Conservation (phyloP, 106 monocot genomes). For the Acorus gramineus region DNA sequence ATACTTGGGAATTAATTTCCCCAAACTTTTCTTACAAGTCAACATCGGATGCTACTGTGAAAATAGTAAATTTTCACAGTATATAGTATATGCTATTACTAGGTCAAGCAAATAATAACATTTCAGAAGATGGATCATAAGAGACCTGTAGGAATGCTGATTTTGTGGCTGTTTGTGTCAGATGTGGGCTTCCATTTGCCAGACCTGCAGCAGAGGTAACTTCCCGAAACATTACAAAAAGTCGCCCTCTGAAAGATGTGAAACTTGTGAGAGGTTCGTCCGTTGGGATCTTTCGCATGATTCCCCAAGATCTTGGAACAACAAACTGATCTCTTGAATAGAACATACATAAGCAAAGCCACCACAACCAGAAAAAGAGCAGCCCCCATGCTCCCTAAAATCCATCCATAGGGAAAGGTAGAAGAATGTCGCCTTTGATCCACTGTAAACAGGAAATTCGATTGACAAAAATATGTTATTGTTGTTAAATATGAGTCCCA, state of each 20-base stretch:
- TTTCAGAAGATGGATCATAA: not conserved
- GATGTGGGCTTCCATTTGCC: constrained; percentile 30
- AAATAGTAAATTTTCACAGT: too few species aligned
- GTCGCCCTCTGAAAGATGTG: constrained; percentile 52
- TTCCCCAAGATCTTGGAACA: constrained; percentile 17
- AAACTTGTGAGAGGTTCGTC: constrained; percentile 50
- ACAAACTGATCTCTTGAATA: constrained; percentile 25
- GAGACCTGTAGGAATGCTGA: constrained; percentile 58
- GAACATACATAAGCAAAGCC: constrained; percentile 40
- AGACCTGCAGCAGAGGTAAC: constrained; percentile 58
- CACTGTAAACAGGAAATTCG: constrained; percentile 27
- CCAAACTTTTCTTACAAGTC: too few species aligned
- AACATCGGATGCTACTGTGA: too few species aligned
- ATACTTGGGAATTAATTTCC: too few species aligned
- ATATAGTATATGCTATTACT: too few species aligned
- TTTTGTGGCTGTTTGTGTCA: constrained; percentile 32
- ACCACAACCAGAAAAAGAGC: constrained; percentile 45
- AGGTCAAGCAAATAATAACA: too few species aligned
- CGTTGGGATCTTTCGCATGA: constrained; percentile 40
- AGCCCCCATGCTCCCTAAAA: constrained; percentile 64
- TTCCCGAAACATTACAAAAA: constrained; percentile 59
- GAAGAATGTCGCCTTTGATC: constrained; percentile 26
- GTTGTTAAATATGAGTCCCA: not conserved
- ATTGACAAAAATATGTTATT: not conserved
- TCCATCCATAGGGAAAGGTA: constrained; percentile 70